phyloP scores from a whole-genome alignment of 768 basidiomycete genomes.

The Porphyrellus cyaneotinctus region DNA sequence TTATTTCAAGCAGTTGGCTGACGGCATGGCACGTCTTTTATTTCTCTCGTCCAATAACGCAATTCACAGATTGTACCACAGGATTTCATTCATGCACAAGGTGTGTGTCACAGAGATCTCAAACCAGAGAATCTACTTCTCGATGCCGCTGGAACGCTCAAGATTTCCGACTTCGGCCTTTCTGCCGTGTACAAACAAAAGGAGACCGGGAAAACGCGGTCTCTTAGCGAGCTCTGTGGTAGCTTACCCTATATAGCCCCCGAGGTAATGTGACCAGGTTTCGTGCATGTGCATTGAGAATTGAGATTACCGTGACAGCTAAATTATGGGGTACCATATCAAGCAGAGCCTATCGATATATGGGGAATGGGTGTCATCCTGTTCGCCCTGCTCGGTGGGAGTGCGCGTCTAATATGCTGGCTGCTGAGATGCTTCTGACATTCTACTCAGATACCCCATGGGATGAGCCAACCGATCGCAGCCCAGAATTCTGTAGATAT shows the following conservation, averaged over 20 bases:
- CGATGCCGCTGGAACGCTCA: slow-evolving; percentile 77
- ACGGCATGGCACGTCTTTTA: slow-evolving; percentile 64
- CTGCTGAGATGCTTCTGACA: not conserved
- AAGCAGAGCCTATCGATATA: slow-evolving; percentile 90
- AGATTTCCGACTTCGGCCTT: slow-evolving; percentile 94
- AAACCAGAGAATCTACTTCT: slow-evolving; percentile 96
- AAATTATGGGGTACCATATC: slow-evolving; percentile 61
- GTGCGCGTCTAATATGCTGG: slow-evolving; percentile 43
- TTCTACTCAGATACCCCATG: slow-evolving; percentile 81
- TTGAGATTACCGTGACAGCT: slow-evolving; percentile 42
- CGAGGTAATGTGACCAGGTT: slow-evolving; percentile 53
- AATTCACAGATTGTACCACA: slow-evolving; percentile 26
- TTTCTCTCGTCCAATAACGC: not conserved
- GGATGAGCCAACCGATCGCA: slow-evolving; percentile 85
- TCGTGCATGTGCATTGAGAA: not conserved
- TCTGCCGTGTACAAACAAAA: slow-evolving; percentile 88
- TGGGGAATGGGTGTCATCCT: slow-evolving; percentile 97
- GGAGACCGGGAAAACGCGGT: slow-evolving; percentile 68
- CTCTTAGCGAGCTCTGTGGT: slow-evolving; percentile 79
- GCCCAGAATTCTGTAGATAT: slow-evolving; percentile 78
- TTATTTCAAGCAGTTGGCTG: slow-evolving; percentile 82
- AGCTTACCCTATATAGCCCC: slow-evolving; percentile 94
- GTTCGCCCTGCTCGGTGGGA: slow-evolving; percentile 86
- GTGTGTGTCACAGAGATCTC: slow-evolving; percentile 93
- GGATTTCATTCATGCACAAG: slow-evolving; percentile 83